Base-by-base conservation (phyloP, 2,329 filamentous ascomycete genomes). In the Tolypocladium guangdongense region DNA sequence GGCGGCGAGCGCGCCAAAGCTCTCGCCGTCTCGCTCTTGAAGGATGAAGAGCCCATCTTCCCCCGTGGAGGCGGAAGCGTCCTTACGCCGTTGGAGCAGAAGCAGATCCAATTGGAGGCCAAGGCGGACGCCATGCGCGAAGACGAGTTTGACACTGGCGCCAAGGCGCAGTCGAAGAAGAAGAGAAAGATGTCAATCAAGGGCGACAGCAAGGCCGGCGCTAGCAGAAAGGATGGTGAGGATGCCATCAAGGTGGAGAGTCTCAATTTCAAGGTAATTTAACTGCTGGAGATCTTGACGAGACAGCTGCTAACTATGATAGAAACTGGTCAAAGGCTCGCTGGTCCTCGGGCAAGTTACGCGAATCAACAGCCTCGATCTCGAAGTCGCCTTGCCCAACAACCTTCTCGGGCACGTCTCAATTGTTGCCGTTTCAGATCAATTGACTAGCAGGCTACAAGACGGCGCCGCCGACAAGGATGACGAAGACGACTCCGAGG, bases 61-160 rank as follows among this genome's bases (percentile, higher is more conserved):
- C 92, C 93, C 60, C 83, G 93, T 77, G 93, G 93, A 53, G 95
- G 93, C 45, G 92, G 84, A 52, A 95, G 89, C 65, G 78, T 96
- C 51, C 74, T 99, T 66, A 96, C 93, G 2, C 91, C 93, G 22
- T 76, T 99, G 51, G 93, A 99, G 69, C 88, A 95, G 67, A 96
- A 96, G 73, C 90, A 97, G 71, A 97, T 99, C 58, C 87, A 93
- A 63, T 86, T 95, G 55, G 87, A 97, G 70, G 93, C 93, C 47
- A 93, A 88, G 65, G 85, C 87, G 62, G 93, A 99, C 75, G 93
- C 91, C 41, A 75, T 95, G 39, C 93, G 92, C 66, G 93, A 97
- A 70, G 86, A 95, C 62, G 80, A 86, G 60, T 81, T 81, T 49
- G 72, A 74, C 50, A 76, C 78, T 54, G 71, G 72, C 45, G 65